Percentiles rank a stretch among this genome's conserved stretches.
phyloP scores from a whole-genome alignment of 257 asterid species.

The Solanum piurae region DNA sequence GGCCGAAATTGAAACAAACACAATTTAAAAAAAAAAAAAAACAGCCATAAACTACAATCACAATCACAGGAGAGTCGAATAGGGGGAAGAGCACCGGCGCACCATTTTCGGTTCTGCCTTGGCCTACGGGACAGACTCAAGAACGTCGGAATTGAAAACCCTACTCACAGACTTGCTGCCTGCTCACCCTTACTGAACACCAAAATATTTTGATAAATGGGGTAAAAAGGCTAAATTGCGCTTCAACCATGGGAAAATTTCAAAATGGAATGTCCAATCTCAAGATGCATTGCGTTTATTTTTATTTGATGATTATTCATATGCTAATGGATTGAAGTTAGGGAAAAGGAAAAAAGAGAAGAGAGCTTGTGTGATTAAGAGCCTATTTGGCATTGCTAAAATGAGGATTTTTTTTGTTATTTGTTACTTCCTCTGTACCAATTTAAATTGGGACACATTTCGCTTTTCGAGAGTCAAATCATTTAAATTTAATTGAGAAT shows the following conservation, averaged over 20 bases:
- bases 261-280: constrained; percentile 4
- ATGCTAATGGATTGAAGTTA: neutral
- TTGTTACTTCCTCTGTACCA: no score
- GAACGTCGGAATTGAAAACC: constrained; percentile 2
- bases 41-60: neutral
- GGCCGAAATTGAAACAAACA: constrained; percentile 28
- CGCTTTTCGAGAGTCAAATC: no score
- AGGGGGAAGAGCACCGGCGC: neutral
- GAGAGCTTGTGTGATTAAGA: neutral
- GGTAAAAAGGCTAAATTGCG: neutral
- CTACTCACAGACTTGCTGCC: neutral
- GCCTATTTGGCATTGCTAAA: no score
- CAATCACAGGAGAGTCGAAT: neutral
- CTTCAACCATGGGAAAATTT: neutral
- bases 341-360: neutral
- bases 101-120: constrained; percentile 17
- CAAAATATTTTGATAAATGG: neutral
- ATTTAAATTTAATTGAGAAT: no score
- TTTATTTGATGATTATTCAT: neutral
- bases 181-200: neutral
- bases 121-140: neutral
- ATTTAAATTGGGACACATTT: no score
- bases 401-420: no score
- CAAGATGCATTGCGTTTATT: constrained; percentile 2
- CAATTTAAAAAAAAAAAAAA: neutral